phyloP scores from a whole-genome alignment of 1,284 basidiomycete genomes.

The Fomitopsis schrenkii region DNA sequence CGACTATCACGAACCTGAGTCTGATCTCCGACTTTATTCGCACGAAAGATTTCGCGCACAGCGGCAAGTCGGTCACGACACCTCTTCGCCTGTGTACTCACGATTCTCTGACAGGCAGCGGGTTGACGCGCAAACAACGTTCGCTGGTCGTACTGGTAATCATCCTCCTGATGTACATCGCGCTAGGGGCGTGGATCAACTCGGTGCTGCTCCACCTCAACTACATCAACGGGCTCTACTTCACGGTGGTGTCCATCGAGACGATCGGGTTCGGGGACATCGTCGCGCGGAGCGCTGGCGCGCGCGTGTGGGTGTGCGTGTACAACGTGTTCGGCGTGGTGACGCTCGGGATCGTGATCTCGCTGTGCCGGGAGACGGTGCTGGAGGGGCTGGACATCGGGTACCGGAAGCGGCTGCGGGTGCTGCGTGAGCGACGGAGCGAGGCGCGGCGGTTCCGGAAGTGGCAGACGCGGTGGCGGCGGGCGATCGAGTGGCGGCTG shows the following conservation, averaged over 20 bases:
- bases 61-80: slow-evolving; percentile 42
- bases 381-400: slow-evolving; percentile 64
- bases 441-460: slow-evolving; percentile 33
- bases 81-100: neutral
- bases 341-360: slow-evolving; percentile 61
- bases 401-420: slow-evolving; percentile 49
- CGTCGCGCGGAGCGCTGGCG: slow-evolving; percentile 41
- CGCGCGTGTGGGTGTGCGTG: slow-evolving; percentile 53
- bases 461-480: slow-evolving; percentile 48
- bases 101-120: slow-evolving; percentile 48
- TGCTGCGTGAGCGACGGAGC: slow-evolving; percentile 36
- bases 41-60: slow-evolving; percentile 63
- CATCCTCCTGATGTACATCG: slow-evolving; percentile 68
- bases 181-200: slow-evolving; percentile 60
- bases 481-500: slow-evolving; percentile 56
- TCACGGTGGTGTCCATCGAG: slow-evolving; percentile 67
- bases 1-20: slow-evolving; percentile 65
- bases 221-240: slow-evolving; percentile 71
- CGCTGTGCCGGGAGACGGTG: slow-evolving; percentile 65
- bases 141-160: slow-evolving; percentile 77
- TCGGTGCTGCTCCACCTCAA: slow-evolving; percentile 53
- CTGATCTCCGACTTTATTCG: slow-evolving; percentile 58
- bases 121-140: slow-evolving; percentile 77
- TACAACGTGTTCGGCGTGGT: slow-evolving; percentile 61
- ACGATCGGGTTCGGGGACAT: slow-evolving; percentile 84